Conservation (phyloP, 495 filamentous ascomycete genomes). For the Penicillium flavigenum region DNA sequence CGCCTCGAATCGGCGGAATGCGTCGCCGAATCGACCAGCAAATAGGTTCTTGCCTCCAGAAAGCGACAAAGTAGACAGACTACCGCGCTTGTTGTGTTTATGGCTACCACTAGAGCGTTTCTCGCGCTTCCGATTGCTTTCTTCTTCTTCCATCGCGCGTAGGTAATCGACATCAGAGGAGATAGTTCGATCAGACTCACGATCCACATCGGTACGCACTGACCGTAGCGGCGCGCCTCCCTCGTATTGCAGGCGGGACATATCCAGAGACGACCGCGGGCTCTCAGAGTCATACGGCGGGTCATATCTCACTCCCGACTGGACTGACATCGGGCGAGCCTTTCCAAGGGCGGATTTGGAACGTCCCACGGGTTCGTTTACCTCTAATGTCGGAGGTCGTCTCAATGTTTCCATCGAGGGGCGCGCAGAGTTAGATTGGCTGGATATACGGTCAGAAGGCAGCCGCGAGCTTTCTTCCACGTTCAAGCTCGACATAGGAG, state of each 20-base stretch:
- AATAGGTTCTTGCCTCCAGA: constrained; percentile 82
- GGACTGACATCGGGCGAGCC: constrained; percentile 70
- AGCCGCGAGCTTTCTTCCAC: constrained; percentile 52
- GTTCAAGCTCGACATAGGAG: constrained; percentile 30
- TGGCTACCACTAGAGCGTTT: constrained; percentile 61
- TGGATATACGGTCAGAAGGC: constrained; percentile 45
- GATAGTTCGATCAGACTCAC: constrained; percentile 52
- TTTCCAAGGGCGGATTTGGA: constrained; percentile 65
- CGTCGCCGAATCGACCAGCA: constrained; percentile 89
- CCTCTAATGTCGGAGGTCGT: constrained; percentile 61
- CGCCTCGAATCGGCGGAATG: constrained; percentile 89
- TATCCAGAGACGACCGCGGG: constrained; percentile 40
- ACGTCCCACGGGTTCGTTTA: constrained; percentile 55
- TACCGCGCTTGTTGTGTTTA: constrained; percentile 78
- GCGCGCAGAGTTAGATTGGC: constrained; percentile 65
- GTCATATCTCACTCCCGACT: constrained; percentile 76
- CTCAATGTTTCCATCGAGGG: constrained; percentile 74
- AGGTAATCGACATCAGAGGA: constrained; percentile 87
- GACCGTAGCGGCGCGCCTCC: constrained; percentile 38
- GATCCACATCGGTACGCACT: constrained; percentile 41
- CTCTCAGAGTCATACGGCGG: constrained; percentile 66
- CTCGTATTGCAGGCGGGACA: constrained; percentile 38
- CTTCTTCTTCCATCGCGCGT: constrained; percentile 71
- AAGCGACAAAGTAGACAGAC: constrained; percentile 72
- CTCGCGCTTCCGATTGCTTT: constrained; percentile 63